Base-by-base conservation (phyloP, 1,139 yeast genomes). In the Debaryomyces sp. region DNA sequence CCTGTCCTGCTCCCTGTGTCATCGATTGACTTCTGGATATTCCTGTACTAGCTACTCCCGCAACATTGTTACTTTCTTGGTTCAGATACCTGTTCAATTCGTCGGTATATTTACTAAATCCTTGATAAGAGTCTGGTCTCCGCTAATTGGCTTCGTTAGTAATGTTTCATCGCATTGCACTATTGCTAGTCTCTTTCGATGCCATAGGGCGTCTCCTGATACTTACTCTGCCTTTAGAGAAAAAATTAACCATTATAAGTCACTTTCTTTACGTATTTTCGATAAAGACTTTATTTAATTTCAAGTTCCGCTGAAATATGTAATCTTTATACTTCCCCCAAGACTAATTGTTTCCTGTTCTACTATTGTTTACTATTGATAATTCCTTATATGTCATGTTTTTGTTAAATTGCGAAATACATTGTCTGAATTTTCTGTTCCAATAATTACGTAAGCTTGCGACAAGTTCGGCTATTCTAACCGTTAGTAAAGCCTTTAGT, bases 31-130 rank as follows among this genome's bases (percentile, higher is more conserved):
- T 50, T 27, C 70, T 47, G 37, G 52, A 26, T 38, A 46, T 44
- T 17, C 64, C 66, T 29, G 49, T 55, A 52, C 55, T 56, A 0
- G 71, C 70, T 12, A 64, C 54, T 1, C 70, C 70, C 8, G 70
- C 66, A 26, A 59, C 62, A 36, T 53, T 53, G 12, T 29, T 29
- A 22, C 40, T 36, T 27, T 13, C 42, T 6, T 24, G 34, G 32
- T 53, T 59, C 49, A 61, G 66, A 53, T 67, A 68, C 17, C 66
- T 57, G 50, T 63, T 62, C 40, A 68, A 52, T 48, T 72, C 75
- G 18, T 67, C 68, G 18, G 65, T 59, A 57, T 75, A 74, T 54
- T 67, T 71, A 49, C 64, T 61, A 54, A 75, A 75, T 23, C 80
- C 80, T 47, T 73, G 77, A 45, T 63, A 62, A 9, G 55, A 37